These are phyloP conservation scores for Pseudocercospora cruenta DNA, from an alignment of 2,329 filamentous ascomycete genomes.

Conservation along the genomic window DNA sequence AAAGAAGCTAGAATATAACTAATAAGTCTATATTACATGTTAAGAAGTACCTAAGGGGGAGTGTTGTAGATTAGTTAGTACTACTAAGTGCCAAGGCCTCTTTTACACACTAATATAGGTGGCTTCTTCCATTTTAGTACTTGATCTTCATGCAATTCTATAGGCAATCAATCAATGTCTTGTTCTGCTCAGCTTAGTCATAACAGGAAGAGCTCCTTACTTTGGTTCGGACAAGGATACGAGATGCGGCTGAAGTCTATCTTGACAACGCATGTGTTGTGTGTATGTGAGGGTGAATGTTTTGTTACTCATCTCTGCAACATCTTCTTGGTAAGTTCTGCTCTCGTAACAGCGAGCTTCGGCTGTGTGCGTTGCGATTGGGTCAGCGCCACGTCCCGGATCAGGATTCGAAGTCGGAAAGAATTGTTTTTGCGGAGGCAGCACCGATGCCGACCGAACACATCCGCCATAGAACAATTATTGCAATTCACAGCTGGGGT, in stretches of 20 bases:
- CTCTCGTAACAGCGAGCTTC: too few relatives aligned
- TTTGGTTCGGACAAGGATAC: background rate
- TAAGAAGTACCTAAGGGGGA: too few relatives aligned
- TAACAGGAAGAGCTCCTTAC: constrained; percentile 6
- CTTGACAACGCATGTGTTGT: constrained; percentile 4
- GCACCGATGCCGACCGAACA: background rate
- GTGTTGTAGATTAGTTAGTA: too few relatives aligned
- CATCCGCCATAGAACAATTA: background rate
- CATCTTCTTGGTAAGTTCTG: background rate
- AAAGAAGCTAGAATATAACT: too few relatives aligned
- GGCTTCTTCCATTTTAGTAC: too few relatives aligned
- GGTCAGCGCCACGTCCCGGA: background rate
- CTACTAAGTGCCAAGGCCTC: too few relatives aligned
- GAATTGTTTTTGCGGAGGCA: background rate
- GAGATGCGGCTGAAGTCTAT: constrained; percentile 7
- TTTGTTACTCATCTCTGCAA: background rate
- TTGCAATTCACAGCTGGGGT: too few relatives aligned
- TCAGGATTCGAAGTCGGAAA: background rate
- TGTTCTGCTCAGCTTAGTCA: too few relatives aligned
- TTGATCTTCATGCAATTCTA: too few relatives aligned
- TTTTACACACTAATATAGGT: too few relatives aligned
- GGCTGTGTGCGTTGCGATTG: background rate
- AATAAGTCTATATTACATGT: too few relatives aligned
- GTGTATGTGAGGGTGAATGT: background rate
- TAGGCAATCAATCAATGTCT: too few relatives aligned